Evolutionary conservation across 768 basidiomycete genomes (phyloP).

Genomic region (Lentinula detonsa): DNA sequence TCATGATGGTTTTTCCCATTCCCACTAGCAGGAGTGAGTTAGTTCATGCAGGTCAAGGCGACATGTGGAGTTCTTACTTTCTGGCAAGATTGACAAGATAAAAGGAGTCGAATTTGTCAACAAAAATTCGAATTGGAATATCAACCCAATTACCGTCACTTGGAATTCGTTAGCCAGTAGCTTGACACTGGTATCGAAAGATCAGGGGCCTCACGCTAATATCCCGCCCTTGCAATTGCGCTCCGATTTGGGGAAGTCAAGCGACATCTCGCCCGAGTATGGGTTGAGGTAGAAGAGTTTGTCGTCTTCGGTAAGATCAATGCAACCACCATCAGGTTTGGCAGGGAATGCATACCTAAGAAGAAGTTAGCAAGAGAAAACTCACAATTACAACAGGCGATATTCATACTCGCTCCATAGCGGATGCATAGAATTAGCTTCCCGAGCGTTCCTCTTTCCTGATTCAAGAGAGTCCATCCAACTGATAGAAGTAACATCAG

Average conservation of each 20-base stretch:
- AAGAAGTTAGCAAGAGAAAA: slow-evolving; percentile 4
- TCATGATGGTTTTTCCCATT: slow-evolving; percentile 95
- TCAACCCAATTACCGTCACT: slow-evolving; percentile 33
- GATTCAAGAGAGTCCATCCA: slow-evolving; percentile 93
- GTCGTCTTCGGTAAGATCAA: slow-evolving; percentile 80
- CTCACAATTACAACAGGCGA: background rate
- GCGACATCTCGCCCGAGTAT: slow-evolving; percentile 83
- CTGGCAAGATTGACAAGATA: slow-evolving; percentile 19
- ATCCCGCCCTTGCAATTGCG: slow-evolving; percentile 81
- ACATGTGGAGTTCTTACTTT: slow-evolving; percentile 35
- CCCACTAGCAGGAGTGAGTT: slow-evolving; percentile 52
- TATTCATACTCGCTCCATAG: slow-evolving; percentile 82
- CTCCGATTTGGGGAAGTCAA: slow-evolving; percentile 80
- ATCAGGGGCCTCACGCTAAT: slow-evolving; percentile 60
- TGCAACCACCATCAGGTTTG: slow-evolving; percentile 49
- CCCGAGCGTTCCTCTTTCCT: slow-evolving; percentile 62
- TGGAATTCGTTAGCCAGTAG: slow-evolving; percentile 2
- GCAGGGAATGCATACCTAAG: slow-evolving; percentile 69
- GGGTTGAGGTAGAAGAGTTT: slow-evolving; percentile 84
- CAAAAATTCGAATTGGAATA: slow-evolving; percentile 2
- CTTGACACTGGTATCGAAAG: slow-evolving; percentile 1
- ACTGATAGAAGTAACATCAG: slow-evolving; percentile 26
- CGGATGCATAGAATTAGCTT: slow-evolving; percentile 79
- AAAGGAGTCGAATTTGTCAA: background rate
- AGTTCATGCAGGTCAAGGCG: background rate